Base-by-base conservation (phyloP, 2,329 filamentous ascomycete genomes). In the Cladosporium oxysporum region DNA sequence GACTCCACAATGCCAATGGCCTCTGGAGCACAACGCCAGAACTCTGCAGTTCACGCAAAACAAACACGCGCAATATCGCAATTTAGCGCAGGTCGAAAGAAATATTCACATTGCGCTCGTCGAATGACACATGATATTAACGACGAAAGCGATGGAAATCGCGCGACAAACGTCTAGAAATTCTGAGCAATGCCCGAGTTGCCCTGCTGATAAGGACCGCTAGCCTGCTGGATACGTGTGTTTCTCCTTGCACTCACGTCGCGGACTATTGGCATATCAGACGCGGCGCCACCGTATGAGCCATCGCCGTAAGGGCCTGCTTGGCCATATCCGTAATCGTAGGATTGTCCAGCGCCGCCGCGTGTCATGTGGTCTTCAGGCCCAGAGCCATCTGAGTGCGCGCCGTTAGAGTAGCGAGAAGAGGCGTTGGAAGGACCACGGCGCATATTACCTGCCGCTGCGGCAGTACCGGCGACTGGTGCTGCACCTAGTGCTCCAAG, bases 131-230 rank as follows among this genome's bases (percentile, higher is more conserved):
- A 31, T 29, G 28, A 33, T n/a, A 33, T 7, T 26, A 18, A 52
- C 10, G 23, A 2, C 2, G n/a, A 55, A 33, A 55, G 23, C 18
- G 52, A 55, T 23, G 23, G 52, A 23, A 11, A 18, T 29, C 29
- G 52, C 29, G 28, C 28, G 52, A 55, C 52, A 55, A 31, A 55
- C 10, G 21, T 59, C 61, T 69, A 98, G 74, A 99, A 99, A 79
- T 99, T 99, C 80, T 98, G 95, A 35, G 95, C 91, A 74, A 99
- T 97, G 66, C 95, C 95, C 47, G 92, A 92, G 73, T 91, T 96
- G 37, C 87, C 88, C 82, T 96, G 93, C 76, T 96, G 92, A 12
- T 94, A 93, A 31, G 61, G 50, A 29, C 69, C 95, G 53, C 91
- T 87, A 2, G 92, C 90, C 76, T 90, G 96, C 81, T 98, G 93